A percentile compares a stretch with the other conserved stretches of the same genome.
Conservation (phyloP, 1,284 basidiomycete genomes). For the Ceraceosorus guamensis region DNA sequence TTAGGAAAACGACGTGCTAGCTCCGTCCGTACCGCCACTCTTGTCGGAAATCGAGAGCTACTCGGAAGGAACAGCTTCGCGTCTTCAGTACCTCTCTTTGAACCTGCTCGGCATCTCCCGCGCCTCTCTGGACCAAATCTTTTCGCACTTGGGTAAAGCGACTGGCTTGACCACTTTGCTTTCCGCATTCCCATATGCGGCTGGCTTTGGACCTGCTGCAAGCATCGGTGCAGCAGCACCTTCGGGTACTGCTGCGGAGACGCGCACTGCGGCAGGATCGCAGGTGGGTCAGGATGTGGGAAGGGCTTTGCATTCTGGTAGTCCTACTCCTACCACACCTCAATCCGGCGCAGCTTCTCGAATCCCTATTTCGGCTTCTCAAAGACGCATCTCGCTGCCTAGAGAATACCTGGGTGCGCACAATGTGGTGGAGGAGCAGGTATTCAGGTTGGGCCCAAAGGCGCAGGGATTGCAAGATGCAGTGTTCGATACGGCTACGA, state of each 20-base stretch:
- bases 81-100: constrained; percentile 35
- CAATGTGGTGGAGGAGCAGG: constrained; percentile 75
- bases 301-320: too few relatives aligned
- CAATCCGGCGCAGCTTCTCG: neutral
- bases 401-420: constrained; percentile 73
- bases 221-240: too few relatives aligned
- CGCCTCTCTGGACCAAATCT: constrained; percentile 32
- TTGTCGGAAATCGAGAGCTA: constrained; percentile 36
- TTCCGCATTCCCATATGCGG: constrained; percentile 33
- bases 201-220: too few relatives aligned
- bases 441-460: constrained; percentile 64
- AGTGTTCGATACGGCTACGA: constrained; percentile 77
- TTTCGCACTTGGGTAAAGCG: constrained; percentile 46
- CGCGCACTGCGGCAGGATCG: neutral
- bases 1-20: constrained; percentile 35
- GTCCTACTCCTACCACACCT: neutral
- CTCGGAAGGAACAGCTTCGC: constrained; percentile 39
- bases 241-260: too few relatives aligned
- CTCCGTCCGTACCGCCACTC: constrained; percentile 32
- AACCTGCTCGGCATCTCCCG: constrained; percentile 30
- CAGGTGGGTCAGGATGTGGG: too few relatives aligned
- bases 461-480: constrained; percentile 63
- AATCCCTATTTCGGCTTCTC: neutral
- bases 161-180: constrained; percentile 33
- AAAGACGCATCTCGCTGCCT: constrained; percentile 61